A percentile compares a stretch with the other conserved stretches of the same genome.
Evolutionary conservation across 192 early-diverging fungal species (phyloP).

Genomic region (Coemansia pectinata): DNA sequence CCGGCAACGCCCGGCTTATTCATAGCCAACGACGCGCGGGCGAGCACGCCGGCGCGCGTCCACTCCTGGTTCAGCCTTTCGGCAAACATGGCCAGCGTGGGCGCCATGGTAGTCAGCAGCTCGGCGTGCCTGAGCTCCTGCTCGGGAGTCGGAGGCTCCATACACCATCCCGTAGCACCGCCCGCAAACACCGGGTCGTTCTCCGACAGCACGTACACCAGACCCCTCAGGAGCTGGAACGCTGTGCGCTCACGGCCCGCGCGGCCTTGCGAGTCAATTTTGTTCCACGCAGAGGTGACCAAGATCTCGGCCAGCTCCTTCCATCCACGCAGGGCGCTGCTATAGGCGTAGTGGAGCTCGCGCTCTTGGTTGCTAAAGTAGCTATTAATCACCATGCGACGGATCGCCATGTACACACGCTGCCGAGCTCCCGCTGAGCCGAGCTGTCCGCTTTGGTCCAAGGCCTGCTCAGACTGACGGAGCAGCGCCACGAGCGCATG

Average conservation of each 20-base stretch:
- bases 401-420: constrained; percentile 58
- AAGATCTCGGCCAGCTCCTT: constrained; percentile 75
- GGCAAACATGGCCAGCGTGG: constrained; percentile 39
- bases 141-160: constrained; percentile 24
- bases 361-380: constrained; percentile 73
- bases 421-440: constrained; percentile 51
- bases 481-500: constrained; percentile 66
- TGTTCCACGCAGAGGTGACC: constrained; percentile 58
- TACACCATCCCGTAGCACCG: constrained; percentile 18
- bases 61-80: constrained; percentile 46
- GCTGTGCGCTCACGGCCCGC: constrained; percentile 57
- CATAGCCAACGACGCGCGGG: constrained; percentile 34
- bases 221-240: constrained; percentile 64
- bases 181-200: constrained; percentile 22
- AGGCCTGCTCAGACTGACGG: constrained; percentile 39
- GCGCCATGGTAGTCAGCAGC: constrained; percentile 36
- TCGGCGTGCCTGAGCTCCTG: constrained; percentile 42
- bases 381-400: constrained; percentile 61
- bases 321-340: constrained; percentile 79
- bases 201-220: constrained; percentile 59
- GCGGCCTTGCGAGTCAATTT: constrained; percentile 64
- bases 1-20: constrained; percentile 40
- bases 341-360: constrained; percentile 68
- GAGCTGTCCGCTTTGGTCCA: constrained; percentile 54
- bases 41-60: constrained; percentile 35